Percentiles rank a stretch among this genome's conserved stretches.
Evolutionary conservation across 2,329 filamentous ascomycete genomes (phyloP).

Genomic region (Ophiostoma pallidulum): DNA sequence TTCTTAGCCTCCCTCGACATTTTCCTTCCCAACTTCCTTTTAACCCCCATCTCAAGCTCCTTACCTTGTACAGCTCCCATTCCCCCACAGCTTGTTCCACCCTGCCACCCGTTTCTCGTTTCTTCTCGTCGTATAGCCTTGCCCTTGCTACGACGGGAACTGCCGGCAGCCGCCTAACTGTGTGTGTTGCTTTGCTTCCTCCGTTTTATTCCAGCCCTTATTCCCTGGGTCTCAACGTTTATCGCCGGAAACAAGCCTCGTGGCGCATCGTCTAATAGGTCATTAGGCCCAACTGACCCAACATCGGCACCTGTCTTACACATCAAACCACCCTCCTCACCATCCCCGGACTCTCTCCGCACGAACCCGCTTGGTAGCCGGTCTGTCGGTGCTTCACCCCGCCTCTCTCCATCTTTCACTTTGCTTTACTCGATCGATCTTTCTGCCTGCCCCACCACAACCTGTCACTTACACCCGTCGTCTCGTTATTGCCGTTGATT

Average conservation of each 20-base stretch:
- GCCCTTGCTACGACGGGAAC: no score
- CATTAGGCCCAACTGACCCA: not conserved
- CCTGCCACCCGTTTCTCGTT: not conserved
- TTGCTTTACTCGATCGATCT: not conserved
- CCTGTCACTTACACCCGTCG: not conserved
- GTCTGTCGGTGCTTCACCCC: not conserved
- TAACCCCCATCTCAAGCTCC: no score
- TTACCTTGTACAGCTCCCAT: no score
- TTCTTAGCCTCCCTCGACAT: no score
- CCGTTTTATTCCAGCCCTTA: conserved; percentile 10
- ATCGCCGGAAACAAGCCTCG: conserved; percentile 10
- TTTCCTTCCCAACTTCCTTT: not conserved
- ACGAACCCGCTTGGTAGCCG: not conserved
- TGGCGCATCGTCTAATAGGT: not conserved
- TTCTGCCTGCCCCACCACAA: not conserved
- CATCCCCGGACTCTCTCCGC: conserved; percentile 6
- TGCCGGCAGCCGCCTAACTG: conserved; percentile 1
- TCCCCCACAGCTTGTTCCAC: conserved; percentile 1
- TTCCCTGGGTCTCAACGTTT: not conserved
- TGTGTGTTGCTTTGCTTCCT: not conserved
- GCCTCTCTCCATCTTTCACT: not conserved
- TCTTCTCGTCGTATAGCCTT: no score
- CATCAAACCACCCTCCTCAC: not conserved
- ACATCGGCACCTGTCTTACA: not conserved
- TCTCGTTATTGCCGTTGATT: conserved; percentile 1